Evolutionary conservation across 495 filamentous ascomycete genomes (phyloP).

Genomic region (Penicillium pulvis): DNA sequence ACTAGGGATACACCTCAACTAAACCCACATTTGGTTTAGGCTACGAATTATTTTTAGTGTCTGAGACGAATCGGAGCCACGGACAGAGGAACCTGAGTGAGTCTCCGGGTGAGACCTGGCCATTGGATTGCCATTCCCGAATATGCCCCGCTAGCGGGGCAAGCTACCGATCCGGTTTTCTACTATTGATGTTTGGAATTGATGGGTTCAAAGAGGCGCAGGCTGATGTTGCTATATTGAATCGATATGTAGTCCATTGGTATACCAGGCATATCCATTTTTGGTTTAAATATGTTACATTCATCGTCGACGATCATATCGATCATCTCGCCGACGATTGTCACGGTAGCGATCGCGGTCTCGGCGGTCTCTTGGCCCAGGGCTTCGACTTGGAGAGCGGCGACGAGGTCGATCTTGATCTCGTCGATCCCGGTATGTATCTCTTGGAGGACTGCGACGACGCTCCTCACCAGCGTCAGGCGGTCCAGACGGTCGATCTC

Average conservation of each 20-base stretch:
- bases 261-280: background rate
- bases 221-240: background rate
- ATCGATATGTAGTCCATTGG: conserved; percentile 3
- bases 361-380: conserved; percentile 34
- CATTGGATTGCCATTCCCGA: conserved; percentile 10
- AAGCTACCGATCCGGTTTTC: background rate
- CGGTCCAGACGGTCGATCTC: conserved; percentile 24
- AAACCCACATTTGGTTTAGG: conserved; percentile 3
- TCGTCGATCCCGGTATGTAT: conserved; percentile 32
- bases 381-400: conserved; percentile 56
- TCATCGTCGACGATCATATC: conserved; percentile 27
- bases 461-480: background rate
- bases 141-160: conserved; percentile 7
- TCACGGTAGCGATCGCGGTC: conserved; percentile 30
- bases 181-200: background rate
- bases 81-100: conserved; percentile 9
- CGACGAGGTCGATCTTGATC: conserved; percentile 33
- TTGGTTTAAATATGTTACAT: conserved; percentile 7
- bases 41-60: conserved; percentile 29
- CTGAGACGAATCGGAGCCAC: conserved; percentile 15
- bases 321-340: conserved; percentile 21
- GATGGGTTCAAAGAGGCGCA: background rate
- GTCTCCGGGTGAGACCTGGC: conserved; percentile 20
- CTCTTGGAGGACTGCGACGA: conserved; percentile 29
- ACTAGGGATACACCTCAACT: conserved; percentile 8